A percentile compares a stretch with the other conserved stretches of the same genome.
phyloP scores from a whole-genome alignment of 164 flowering plant species.

The Taxillus chinensis region DNA sequence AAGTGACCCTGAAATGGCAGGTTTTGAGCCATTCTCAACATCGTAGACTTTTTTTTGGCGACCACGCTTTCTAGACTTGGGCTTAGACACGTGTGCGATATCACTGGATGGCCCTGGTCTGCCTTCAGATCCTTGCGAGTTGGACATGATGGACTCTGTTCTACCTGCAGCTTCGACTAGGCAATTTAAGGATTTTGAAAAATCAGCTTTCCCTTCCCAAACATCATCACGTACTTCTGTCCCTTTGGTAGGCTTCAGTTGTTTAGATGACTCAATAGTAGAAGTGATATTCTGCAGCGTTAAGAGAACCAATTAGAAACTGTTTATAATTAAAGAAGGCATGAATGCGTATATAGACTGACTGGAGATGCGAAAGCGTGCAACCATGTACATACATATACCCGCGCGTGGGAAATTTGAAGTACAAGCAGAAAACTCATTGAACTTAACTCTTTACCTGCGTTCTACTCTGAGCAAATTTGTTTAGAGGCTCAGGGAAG shows the following conservation, averaged over 20 bases:
- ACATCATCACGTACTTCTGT: slow-evolving; percentile 1
- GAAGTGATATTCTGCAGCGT: slow-evolving; percentile 13
- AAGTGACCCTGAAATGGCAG: slow-evolving; percentile 8
- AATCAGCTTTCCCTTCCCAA: slow-evolving; percentile 9
- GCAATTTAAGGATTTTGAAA: slow-evolving; percentile 12
- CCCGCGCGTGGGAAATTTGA: too few species aligned
- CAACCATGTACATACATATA: neutral
- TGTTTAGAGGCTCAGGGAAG: neutral
- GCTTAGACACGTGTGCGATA: slow-evolving; percentile 2
- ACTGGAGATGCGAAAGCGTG: too few species aligned
- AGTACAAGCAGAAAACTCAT: too few species aligned
- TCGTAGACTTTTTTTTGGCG: slow-evolving; percentile 2
- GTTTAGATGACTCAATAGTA: slow-evolving; percentile 10
- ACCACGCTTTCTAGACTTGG: slow-evolving; percentile 5
- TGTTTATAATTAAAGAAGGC: neutral
- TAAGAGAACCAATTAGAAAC: neutral
- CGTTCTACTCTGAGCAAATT: neutral
- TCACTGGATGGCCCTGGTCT: neutral
- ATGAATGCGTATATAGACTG: too few species aligned
- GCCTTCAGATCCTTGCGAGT: neutral
- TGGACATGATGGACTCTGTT: slow-evolving; percentile 5
- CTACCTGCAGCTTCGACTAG: slow-evolving; percentile 12
- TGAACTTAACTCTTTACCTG: neutral
- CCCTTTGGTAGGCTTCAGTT: slow-evolving; percentile 3
- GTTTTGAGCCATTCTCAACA: slow-evolving; percentile 7